phyloP scores from a whole-genome alignment of 371 early-diverging fungal genomes.

The Mortierella sp. region DNA sequence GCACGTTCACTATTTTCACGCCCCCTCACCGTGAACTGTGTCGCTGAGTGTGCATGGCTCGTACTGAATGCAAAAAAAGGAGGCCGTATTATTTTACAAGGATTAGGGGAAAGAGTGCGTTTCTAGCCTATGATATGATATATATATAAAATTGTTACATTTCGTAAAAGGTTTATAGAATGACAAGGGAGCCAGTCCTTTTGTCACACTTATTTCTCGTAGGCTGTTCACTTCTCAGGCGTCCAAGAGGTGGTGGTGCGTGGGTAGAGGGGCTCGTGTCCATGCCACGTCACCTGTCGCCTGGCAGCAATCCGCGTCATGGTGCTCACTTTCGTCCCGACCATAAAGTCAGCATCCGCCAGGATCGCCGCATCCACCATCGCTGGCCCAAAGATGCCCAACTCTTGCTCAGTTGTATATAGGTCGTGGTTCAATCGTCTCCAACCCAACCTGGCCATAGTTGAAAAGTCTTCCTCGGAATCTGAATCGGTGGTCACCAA shows the following conservation, averaged over 20 bases:
- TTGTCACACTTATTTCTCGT: not conserved
- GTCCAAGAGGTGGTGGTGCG: conserved; percentile 34
- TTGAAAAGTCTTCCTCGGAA: conserved; percentile 27
- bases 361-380: conserved; percentile 46
- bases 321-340: conserved; percentile 37
- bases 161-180: not conserved
- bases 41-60: not conserved
- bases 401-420: conserved; percentile 32
- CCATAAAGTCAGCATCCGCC: conserved; percentile 37
- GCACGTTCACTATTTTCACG: not conserved
- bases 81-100: not conserved
- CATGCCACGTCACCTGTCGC: conserved; percentile 41
- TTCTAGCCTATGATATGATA: not conserved
- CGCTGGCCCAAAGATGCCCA: conserved; percentile 51
- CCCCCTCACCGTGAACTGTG: not conserved
- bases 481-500: conserved; percentile 41
- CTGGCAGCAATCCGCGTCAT: conserved; percentile 43
- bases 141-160: not conserved
- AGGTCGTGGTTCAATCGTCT: conserved; percentile 27
- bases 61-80: not conserved
- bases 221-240: not conserved
- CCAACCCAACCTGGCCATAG: conserved; percentile 45
- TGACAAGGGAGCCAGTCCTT: not conserved
- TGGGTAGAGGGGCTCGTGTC: conserved; percentile 31
- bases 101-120: not conserved